These are phyloP conservation scores for Aquilaria sinensis DNA, from an alignment of 345 rosid genomes.

Conservation along the genomic window DNA sequence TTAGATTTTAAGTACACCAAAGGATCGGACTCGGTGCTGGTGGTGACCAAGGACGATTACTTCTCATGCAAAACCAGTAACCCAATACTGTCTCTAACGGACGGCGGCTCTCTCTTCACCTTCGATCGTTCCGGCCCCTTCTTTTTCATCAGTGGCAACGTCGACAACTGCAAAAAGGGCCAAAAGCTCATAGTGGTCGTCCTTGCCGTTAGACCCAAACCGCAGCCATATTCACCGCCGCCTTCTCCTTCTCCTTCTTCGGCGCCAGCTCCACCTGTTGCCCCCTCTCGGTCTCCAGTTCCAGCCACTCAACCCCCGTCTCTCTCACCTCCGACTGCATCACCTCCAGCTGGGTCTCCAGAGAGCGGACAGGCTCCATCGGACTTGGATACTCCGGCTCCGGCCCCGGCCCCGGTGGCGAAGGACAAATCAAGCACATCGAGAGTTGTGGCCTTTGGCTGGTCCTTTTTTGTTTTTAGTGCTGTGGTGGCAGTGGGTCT, in stretches of 20 bases:
- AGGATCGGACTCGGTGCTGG: conserved; percentile 64
- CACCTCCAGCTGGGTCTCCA: conserved; percentile 16
- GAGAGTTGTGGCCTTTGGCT: conserved; percentile 8
- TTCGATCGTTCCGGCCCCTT: conserved; percentile 72
- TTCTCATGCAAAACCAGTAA: conserved; percentile 47
- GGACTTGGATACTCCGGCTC: conserved; percentile 18
- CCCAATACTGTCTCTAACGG: conserved; percentile 42
- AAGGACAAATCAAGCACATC: conserved; percentile 12
- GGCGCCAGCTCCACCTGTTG: conserved; percentile 9
- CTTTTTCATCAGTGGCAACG: conserved; percentile 68
- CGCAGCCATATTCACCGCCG: conserved; percentile 20
- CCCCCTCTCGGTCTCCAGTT: conserved; percentile 5
- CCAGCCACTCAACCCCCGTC: conserved; percentile 4
- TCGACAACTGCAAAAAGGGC: conserved; percentile 60
- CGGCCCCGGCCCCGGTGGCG: conserved; percentile 31
- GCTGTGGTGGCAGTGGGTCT: conserved; percentile 13
- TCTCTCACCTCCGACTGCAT: conserved; percentile 1
- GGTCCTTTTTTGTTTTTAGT: conserved; percentile 17
- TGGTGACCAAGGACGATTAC: conserved; percentile 50
- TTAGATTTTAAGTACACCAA: conserved; percentile 71
- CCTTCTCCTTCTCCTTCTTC: conserved; percentile 22
- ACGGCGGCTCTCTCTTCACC: conserved; percentile 49
- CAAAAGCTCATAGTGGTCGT: conserved; percentile 58
- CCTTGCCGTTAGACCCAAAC: conserved; percentile 39
- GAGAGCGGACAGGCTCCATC: conserved; percentile 6